Percentiles rank a stretch among this genome's conserved stretches.
phyloP scores from a whole-genome alignment of 306 rosid genomes.

The Prunus dulcis region DNA sequence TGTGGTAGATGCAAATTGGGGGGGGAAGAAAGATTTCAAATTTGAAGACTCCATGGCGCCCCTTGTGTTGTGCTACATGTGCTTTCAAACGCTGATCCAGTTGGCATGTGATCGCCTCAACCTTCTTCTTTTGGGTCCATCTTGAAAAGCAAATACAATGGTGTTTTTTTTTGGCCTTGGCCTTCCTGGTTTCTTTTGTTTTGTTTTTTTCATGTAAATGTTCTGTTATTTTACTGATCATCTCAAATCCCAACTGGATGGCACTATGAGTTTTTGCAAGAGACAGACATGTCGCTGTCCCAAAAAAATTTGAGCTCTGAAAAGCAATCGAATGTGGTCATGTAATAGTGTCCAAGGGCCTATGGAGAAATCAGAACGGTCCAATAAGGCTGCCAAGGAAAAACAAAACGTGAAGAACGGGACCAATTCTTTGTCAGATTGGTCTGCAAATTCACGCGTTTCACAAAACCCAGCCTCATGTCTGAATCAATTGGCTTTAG shows the following conservation, averaged over 20 bases:
- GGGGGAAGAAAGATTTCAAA: neutral
- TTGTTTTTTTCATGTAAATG: neutral
- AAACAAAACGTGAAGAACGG: neutral
- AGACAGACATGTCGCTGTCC: neutral
- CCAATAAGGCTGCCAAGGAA: neutral
- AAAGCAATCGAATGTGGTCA: too few species aligned
- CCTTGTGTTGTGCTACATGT: neutral
- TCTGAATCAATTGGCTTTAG: too few species aligned
- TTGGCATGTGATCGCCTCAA: conserved; percentile 8
- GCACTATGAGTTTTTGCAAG: neutral
- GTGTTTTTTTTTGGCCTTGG: neutral
- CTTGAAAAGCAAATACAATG: neutral
- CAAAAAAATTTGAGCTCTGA: neutral
- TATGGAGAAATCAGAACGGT: too few species aligned
- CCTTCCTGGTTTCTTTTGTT: neutral
- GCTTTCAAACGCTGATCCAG: neutral
- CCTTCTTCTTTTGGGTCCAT: neutral
- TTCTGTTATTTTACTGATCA: neutral
- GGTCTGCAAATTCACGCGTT: too few species aligned
- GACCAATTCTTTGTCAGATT: too few species aligned
- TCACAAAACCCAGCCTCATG: too few species aligned
- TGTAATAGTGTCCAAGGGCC: too few species aligned
- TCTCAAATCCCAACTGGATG: neutral
- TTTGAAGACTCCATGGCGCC: neutral
- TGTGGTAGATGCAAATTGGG: neutral